These are phyloP conservation scores for Hypsizygus marmoreus DNA, from an alignment of 768 basidiomycete species.

Conservation along the genomic window DNA sequence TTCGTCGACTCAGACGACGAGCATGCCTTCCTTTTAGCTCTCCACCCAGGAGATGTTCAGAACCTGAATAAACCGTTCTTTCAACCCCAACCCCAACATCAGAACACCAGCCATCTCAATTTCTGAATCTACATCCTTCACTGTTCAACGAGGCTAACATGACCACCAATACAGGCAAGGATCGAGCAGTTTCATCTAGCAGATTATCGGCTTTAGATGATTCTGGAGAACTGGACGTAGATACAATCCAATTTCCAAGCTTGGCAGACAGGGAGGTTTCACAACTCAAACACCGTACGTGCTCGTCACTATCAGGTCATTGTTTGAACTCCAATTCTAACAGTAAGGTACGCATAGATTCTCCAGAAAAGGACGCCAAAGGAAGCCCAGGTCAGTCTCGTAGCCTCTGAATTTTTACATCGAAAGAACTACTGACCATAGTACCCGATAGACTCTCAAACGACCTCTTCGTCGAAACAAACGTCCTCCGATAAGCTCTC, in stretches of 20 bases:
- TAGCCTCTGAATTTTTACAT: background rate
- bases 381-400: no score
- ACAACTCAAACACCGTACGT: no score
- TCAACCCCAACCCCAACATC: background rate
- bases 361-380: no score
- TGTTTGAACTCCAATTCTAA: no score
- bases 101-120: no score
- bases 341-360: no score
- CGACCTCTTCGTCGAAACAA: conserved; percentile 48
- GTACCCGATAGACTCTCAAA: conserved; percentile 29
- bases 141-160: background rate
- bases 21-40: background rate
- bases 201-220: background rate
- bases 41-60: no score
- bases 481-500: conserved; percentile 48
- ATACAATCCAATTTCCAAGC: no score
- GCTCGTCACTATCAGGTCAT: no score
- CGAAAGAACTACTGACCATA: background rate
- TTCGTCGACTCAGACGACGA: conserved; percentile 9
- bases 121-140: no score
- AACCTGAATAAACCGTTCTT: background rate
- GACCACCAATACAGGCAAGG: background rate
- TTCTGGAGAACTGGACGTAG: background rate
- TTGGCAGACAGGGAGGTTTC: no score
- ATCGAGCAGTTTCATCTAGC: background rate